phyloP scores from a whole-genome alignment of 2,329 filamentous ascomycete genomes.

The Huntiella decipiens region DNA sequence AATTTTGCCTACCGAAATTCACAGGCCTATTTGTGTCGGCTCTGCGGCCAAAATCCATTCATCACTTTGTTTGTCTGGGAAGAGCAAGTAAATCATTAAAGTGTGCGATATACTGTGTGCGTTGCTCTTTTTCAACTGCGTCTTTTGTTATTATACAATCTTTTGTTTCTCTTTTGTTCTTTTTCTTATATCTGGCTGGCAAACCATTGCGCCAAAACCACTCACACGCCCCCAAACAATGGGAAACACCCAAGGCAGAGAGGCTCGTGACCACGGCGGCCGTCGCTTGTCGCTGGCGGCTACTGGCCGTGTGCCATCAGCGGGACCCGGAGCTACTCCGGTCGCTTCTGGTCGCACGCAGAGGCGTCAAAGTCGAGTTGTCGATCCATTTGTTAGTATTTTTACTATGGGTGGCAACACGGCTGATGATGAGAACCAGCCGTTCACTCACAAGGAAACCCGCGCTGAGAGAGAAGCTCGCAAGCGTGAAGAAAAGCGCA shows the following conservation, averaged over 20 bases:
- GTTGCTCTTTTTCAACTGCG: no score
- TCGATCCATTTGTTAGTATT: constrained; percentile 1
- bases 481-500: constrained; percentile 63
- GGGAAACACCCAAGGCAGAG: constrained; percentile 24
- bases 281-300: constrained; percentile 1
- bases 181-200: background rate
- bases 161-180: background rate
- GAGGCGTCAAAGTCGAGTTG: background rate
- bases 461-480: constrained; percentile 81
- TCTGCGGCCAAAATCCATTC: no score
- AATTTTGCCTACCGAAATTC: no score
- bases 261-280: constrained; percentile 17
- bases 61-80: no score
- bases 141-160: background rate
- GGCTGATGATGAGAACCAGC: constrained; percentile 18
- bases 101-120: no score
- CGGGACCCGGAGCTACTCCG: constrained; percentile 20
- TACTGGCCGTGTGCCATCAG: constrained; percentile 11
- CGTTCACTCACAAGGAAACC: constrained; percentile 58
- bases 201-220: background rate
- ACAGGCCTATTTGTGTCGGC: no score
- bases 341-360: constrained; percentile 16
- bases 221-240: constrained; percentile 14
- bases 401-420: constrained; percentile 1
- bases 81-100: no score